Conservation (phyloP, 345 rosid species). For the Triadica sebifera region DNA sequence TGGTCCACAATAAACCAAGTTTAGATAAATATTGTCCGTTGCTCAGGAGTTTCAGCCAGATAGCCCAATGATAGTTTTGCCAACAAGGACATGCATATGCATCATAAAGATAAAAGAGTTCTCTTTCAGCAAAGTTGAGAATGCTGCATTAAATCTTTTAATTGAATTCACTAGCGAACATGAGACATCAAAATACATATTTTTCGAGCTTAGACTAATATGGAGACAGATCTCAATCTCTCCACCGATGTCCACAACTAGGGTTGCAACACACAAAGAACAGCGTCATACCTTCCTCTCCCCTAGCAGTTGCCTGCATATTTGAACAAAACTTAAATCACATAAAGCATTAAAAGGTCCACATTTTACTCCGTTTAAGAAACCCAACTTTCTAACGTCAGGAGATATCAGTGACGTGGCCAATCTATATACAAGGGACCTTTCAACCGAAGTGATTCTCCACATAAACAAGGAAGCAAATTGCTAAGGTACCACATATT, state of each 20-base stretch:
- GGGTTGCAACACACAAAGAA: slow-evolving; percentile 90
- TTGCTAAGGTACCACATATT: no score
- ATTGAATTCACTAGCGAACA: not conserved
- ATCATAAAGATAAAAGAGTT: not conserved
- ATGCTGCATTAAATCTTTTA: not conserved
- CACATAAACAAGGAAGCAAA: not conserved
- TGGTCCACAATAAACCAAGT: no score
- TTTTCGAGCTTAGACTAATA: not conserved
- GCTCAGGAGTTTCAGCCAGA: no score
- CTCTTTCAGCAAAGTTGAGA: slow-evolving; percentile 1
- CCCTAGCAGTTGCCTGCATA: slow-evolving; percentile 58
- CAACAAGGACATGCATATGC: not conserved
- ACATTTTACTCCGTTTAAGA: not conserved
- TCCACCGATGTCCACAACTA: slow-evolving; percentile 70
- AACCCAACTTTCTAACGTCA: not conserved
- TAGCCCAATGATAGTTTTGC: no score
- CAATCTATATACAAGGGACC: not conserved
- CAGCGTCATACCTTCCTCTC: slow-evolving; percentile 90
- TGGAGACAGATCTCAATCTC: slow-evolving; percentile 38
- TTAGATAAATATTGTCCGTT: no score
- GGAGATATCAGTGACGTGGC: not conserved
- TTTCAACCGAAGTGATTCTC: not conserved
- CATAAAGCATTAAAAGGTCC: no score
- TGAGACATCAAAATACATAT: slow-evolving; percentile 7
- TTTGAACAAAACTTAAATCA: not conserved